Evolutionary conservation across 2,329 filamentous ascomycete species (phyloP).

Genomic region (Zymoseptoria tritici): DNA sequence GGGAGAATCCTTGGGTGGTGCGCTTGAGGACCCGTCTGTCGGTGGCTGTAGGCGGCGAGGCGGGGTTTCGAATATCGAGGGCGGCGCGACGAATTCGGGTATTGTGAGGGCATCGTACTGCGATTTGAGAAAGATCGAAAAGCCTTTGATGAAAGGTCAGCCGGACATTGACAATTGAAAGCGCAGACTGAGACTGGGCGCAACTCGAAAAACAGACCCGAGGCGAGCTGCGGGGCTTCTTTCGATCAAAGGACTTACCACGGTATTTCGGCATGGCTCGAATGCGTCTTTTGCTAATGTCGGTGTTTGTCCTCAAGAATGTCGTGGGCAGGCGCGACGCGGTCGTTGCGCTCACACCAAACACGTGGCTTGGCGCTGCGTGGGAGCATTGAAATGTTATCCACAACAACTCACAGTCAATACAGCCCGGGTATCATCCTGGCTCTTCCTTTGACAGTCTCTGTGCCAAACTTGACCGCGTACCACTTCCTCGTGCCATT

Average conservation of each 20-base stretch:
- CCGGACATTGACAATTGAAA: not conserved
- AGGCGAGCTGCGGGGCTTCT: not conserved
- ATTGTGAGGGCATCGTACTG: conserved; percentile 35
- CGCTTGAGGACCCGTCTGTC: conserved; percentile 10
- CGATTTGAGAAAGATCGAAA: conserved; percentile 35
- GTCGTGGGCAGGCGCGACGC: not conserved
- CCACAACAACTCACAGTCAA: conserved; percentile 5
- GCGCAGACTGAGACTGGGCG: not conserved
- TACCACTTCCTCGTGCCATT: conserved; percentile 75
- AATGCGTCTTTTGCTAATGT: not conserved
- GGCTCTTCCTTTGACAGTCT: conserved; percentile 57
- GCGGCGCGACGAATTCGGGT: conserved; percentile 33
- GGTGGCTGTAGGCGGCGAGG: conserved; percentile 1
- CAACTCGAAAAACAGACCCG: not conserved
- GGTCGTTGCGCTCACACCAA: not conserved
- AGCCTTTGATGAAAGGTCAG: conserved; percentile 19
- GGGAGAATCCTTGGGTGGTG: not conserved
- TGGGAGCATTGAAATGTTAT: not conserved
- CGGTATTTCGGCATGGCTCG: conserved; percentile 28
- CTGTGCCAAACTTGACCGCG: conserved; percentile 61
- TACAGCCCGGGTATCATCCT: conserved; percentile 65
- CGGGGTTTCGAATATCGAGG: conserved; percentile 14
- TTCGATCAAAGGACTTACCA: not conserved
- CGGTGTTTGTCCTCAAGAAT: not conserved
- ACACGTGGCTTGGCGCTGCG: not conserved